Conservation (phyloP, 1,284 basidiomycete species). For the Thelephora terrestris region DNA sequence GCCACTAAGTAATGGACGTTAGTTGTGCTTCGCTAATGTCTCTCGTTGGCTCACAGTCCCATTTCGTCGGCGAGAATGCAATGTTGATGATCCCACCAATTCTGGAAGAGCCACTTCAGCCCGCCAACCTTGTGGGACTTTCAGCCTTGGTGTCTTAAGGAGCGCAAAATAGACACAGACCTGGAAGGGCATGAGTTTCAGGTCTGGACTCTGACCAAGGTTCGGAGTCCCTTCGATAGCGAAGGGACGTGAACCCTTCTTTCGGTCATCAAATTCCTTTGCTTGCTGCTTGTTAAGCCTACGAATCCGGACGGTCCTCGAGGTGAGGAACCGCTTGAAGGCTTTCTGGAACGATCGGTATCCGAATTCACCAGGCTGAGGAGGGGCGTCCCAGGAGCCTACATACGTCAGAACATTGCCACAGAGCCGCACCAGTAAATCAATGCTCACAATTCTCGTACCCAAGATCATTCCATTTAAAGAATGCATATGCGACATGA, state of each 20-base stretch:
- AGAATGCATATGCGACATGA: slow-evolving; percentile 64
- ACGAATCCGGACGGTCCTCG: slow-evolving; percentile 53
- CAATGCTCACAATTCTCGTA: slow-evolving; percentile 71
- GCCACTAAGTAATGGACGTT: slow-evolving; percentile 37
- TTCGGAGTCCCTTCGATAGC: slow-evolving; percentile 33
- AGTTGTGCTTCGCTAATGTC: not conserved
- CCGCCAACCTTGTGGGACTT: slow-evolving; percentile 60
- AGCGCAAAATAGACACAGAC: slow-evolving; percentile 26
- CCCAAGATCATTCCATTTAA: slow-evolving; percentile 86
- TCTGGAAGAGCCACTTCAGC: slow-evolving; percentile 86
- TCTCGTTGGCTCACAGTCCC: slow-evolving; percentile 59
- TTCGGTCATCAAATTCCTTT: slow-evolving; percentile 34
- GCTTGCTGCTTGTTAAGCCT: slow-evolving; percentile 33
- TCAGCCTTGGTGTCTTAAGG: not conserved
- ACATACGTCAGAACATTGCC: slow-evolving; percentile 1
- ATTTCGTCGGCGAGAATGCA: slow-evolving; percentile 98
- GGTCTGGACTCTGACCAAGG: slow-evolving; percentile 48
- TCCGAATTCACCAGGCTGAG: slow-evolving; percentile 41
- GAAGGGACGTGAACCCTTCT: slow-evolving; percentile 31
- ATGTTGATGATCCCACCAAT: slow-evolving; percentile 81
- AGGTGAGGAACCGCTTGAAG: slow-evolving; percentile 53
- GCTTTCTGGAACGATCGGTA: slow-evolving; percentile 60
- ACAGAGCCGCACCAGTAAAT: not conserved
- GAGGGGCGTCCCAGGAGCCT: slow-evolving; percentile 91
- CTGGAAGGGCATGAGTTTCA: slow-evolving; percentile 82